Evolutionary conservation across 306 rosid species (phyloP), one percentile per base, ranked within the genome.

Genomic region (Cicer pinnatifidum): DNA sequence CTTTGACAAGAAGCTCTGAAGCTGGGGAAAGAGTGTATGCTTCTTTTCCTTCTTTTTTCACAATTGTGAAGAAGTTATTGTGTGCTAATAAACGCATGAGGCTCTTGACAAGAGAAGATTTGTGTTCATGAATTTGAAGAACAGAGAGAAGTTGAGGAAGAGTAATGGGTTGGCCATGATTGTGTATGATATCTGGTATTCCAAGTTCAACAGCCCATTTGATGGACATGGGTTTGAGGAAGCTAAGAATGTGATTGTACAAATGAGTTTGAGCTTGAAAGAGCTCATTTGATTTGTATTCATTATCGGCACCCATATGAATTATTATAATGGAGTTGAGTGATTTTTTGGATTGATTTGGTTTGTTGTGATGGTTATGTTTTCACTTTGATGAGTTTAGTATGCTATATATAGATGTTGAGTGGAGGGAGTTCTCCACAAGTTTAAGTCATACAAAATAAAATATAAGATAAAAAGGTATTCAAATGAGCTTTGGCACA

Each of bases 171-270:
- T 50, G 33, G 6, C 15, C 61, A 13, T 69, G 73, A 9, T 68
- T 47, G 59, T 68, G 59, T 11, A 71, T 71, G 48, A 71, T 54
- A 4, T 71, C 39, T 2, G 66, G 66, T 6, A 71, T 71, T 19
- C 35, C 23, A 19, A 71, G 76, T 0, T 71, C 75, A 57, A 71
- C 7, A 0, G 67, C 76, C 76, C 67, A 71, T 4, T 71, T 71
- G 9, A 71, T 20, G 19, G 20, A 56, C 76, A 71, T 71, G 43
- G 76, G 76, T 7, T 43, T 56, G n/a, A 56, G 12, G 67, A 71
- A 71, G 75, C 65, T 11, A 40, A 16, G 28, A 19, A 41, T 43
- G 13, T 19, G 3, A 10, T 17, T 19, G 41, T 71, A 71, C 19
- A 71, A 71, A 23, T 56, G 44, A 19, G 33, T 16, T 17, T 71